phyloP scores from a whole-genome alignment of 441 rosid genomes.

The Theobroma grandiflorum region DNA sequence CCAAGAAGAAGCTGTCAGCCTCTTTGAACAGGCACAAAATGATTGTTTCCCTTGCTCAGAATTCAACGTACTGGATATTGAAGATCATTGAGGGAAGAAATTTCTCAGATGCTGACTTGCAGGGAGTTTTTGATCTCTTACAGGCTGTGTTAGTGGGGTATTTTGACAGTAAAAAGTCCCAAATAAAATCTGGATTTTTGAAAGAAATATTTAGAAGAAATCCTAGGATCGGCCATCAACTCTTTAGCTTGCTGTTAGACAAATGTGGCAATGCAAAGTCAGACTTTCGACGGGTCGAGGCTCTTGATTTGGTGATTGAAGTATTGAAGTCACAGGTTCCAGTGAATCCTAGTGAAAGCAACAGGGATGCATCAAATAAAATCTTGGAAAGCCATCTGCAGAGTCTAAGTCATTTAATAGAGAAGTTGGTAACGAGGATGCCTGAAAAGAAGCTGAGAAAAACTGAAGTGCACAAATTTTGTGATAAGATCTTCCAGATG shows the following conservation, averaged over 20 bases:
- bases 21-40: slow-evolving; percentile 76
- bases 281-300: slow-evolving; percentile 79
- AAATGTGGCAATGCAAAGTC: slow-evolving; percentile 65
- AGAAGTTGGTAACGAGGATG: slow-evolving; percentile 64
- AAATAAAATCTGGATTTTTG: slow-evolving; percentile 75
- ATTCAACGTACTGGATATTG: slow-evolving; percentile 83
- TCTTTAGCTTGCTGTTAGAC: slow-evolving; percentile 70
- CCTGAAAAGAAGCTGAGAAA: slow-evolving; percentile 78
- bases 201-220: slow-evolving; percentile 82
- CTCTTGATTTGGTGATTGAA: slow-evolving; percentile 79
- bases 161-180: slow-evolving; percentile 79
- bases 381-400: slow-evolving; percentile 55
- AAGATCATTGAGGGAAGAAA: slow-evolving; percentile 76
- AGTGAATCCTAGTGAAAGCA: slow-evolving; percentile 43
- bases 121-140: slow-evolving; percentile 61
- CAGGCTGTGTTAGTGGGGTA: slow-evolving; percentile 56
- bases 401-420: slow-evolving; percentile 59
- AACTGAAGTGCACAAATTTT: slow-evolving; percentile 79
- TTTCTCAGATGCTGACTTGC: slow-evolving; percentile 61
- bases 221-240: slow-evolving; percentile 74
- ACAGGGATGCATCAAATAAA: slow-evolving; percentile 55
- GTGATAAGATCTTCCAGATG: slow-evolving; percentile 67
- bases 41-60: slow-evolving; percentile 70
- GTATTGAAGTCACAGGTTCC: slow-evolving; percentile 67
- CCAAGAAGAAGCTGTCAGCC: slow-evolving; percentile 81